These are phyloP conservation scores for Venturia effusa DNA, from an alignment of 2,329 filamentous ascomycete genomes.

Conservation along the genomic window DNA sequence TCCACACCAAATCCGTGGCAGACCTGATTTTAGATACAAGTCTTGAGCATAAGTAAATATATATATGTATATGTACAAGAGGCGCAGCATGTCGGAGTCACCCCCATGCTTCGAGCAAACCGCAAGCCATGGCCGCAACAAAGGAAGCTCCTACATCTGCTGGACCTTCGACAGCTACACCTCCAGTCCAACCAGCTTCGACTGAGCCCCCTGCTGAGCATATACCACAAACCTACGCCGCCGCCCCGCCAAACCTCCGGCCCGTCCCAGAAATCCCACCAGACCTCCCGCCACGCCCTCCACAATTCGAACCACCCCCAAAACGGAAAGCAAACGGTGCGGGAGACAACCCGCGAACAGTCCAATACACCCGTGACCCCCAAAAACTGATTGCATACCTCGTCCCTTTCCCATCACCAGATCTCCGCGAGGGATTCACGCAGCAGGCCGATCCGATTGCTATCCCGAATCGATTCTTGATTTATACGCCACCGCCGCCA, in stretches of 20 bases:
- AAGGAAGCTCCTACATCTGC: neutral
- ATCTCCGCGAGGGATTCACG: conserved; percentile 23
- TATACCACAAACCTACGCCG: neutral
- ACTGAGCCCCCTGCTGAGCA: neutral
- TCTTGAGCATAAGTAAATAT: neutral
- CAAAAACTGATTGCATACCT: conserved; percentile 33
- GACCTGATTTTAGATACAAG: neutral
- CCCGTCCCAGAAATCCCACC: neutral
- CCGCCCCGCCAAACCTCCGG: neutral
- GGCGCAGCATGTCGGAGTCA: too few species aligned
- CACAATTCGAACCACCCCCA: neutral
- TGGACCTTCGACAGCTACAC: neutral
- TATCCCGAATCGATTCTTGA: conserved; percentile 31
- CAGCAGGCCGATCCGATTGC: conserved; percentile 14
- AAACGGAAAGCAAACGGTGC: neutral
- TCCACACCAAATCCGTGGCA: neutral
- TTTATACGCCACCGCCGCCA: conserved; percentile 35
- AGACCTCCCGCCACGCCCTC: neutral
- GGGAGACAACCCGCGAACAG: conserved; percentile 16
- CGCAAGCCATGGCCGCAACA: neutral
- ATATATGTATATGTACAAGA: too few species aligned
- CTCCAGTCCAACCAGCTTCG: neutral
- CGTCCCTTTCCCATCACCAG: conserved; percentile 33
- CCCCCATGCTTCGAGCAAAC: too few species aligned
- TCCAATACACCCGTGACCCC: conserved; percentile 31